Percentiles rank a stretch among this genome's conserved stretches.
Evolutionary conservation across 2,329 filamentous ascomycete species (phyloP).

Genomic region (Ustilaginoidea virens): DNA sequence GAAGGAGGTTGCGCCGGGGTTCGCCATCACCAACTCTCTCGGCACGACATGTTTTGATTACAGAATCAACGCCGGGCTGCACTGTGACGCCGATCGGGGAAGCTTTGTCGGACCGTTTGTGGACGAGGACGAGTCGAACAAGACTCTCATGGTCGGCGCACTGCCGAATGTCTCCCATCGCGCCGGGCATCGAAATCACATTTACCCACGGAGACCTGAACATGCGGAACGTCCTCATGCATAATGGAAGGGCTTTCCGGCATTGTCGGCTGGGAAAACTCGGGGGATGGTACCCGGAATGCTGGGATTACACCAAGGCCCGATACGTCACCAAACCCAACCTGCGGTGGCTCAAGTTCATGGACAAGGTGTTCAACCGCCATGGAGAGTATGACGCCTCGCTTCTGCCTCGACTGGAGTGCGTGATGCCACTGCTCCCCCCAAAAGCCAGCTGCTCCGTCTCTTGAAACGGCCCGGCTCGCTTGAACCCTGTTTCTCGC

Average conservation of each 20-base stretch:
- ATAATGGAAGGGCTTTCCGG: conserved; percentile 12
- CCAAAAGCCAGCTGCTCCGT: too few species aligned
- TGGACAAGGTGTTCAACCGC: conserved; percentile 1
- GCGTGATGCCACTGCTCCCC: too few species aligned
- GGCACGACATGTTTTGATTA: conserved; percentile 2
- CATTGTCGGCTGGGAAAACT: conserved; percentile 13
- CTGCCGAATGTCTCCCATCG: conserved; percentile 2
- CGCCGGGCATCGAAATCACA: conserved; percentile 9
- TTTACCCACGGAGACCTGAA: conserved; percentile 27
- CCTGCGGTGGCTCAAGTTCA: conserved; percentile 5
- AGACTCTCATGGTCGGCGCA: neutral
- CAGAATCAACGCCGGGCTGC: neutral
- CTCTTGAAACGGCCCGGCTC: too few species aligned
- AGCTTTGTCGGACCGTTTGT: conserved; percentile 6
- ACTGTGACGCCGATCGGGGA: conserved; percentile 2
- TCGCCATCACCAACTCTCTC: conserved; percentile 1
- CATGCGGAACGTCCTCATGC: conserved; percentile 13
- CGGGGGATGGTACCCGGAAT: conserved; percentile 11
- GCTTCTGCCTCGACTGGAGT: too few species aligned
- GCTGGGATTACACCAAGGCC: conserved; percentile 11
- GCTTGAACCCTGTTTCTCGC: too few species aligned
- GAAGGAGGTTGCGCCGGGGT: conserved; percentile 1
- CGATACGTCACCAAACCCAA: conserved; percentile 6
- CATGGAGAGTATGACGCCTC: conserved; percentile 1
- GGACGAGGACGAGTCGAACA: conserved; percentile 6